phyloP scores from a whole-genome alignment of 139 green algal genomes.

The Pseudopediastrum boryanum region DNA sequence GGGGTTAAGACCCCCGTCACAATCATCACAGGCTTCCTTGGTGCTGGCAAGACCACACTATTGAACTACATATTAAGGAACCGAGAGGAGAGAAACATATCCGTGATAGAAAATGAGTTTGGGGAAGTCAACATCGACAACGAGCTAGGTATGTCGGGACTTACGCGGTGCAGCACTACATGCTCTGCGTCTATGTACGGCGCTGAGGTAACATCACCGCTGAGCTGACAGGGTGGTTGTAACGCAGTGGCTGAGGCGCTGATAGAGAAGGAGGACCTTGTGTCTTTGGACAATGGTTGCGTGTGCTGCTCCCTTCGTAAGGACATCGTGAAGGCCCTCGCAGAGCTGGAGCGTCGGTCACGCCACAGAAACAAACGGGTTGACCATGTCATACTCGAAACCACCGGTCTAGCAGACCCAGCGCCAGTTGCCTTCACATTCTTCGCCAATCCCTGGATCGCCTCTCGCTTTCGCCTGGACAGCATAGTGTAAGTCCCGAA shows the following conservation, averaged over 20 bases:
- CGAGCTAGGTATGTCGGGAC: slow-evolving; percentile 54
- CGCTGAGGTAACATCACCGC: slow-evolving; percentile 5
- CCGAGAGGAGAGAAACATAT: slow-evolving; percentile 52
- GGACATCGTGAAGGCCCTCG: slow-evolving; percentile 83
- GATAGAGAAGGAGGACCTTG: slow-evolving; percentile 80
- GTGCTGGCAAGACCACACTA: slow-evolving; percentile 80
- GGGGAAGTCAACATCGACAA: slow-evolving; percentile 76
- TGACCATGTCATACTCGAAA: slow-evolving; percentile 77
- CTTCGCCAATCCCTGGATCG: slow-evolving; percentile 87
- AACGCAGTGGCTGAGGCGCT: slow-evolving; percentile 73
- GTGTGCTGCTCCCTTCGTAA: slow-evolving; percentile 86
- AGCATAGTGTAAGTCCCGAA: slow-evolving; percentile 69
- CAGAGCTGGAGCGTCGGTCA: slow-evolving; percentile 64
- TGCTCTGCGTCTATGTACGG: slow-evolving; percentile 18
- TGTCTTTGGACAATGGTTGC: slow-evolving; percentile 84
- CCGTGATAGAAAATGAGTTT: slow-evolving; percentile 86
- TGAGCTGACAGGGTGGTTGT: slow-evolving; percentile 5
- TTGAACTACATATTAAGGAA: slow-evolving; percentile 80
- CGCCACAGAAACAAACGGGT: slow-evolving; percentile 30
- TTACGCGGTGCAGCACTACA: slow-evolving; percentile 12
- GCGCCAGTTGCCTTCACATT: slow-evolving; percentile 88
- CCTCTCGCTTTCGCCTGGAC: slow-evolving; percentile 74
- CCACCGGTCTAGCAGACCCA: slow-evolving; percentile 86
- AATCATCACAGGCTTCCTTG: slow-evolving; percentile 45
- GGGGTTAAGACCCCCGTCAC: slow-evolving; percentile 39